These are phyloP conservation scores for Lizonia empirigonia DNA, from an alignment of 2,329 filamentous ascomycete species.

Conservation along the genomic window DNA sequence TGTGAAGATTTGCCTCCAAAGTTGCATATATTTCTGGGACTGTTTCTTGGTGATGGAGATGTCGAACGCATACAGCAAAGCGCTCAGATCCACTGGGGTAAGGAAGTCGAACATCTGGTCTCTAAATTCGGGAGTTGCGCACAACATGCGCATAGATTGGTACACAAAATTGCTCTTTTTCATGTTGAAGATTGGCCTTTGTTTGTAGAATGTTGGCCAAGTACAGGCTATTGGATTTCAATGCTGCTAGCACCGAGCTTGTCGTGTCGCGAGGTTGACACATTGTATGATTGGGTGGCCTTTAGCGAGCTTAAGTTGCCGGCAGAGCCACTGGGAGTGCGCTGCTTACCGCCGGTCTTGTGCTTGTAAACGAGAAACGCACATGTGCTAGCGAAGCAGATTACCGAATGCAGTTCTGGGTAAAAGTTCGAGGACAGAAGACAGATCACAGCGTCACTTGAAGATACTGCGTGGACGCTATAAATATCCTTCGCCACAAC, in stretches of 20 bases:
- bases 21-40: background rate
- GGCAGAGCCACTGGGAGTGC: background rate
- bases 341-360: background rate
- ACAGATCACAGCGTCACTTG: background rate
- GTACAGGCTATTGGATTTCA: too few species aligned
- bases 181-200: background rate
- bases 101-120: background rate
- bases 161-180: background rate
- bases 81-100: background rate
- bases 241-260: too few species aligned
- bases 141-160: background rate
- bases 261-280: too few species aligned
- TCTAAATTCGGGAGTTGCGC: background rate
- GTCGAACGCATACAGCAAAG: background rate
- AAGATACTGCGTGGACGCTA: background rate
- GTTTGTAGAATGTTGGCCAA: background rate
- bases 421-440: background rate
- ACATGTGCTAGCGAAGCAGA: background rate
- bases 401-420: background rate
- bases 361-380: background rate
- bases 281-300: background rate
- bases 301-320: background rate
- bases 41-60: background rate
- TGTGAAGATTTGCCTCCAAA: constrained; percentile 1
- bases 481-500: background rate